Base-by-base conservation (phyloP, 805 yeast genomes). In the Ogataea corticis region DNA sequence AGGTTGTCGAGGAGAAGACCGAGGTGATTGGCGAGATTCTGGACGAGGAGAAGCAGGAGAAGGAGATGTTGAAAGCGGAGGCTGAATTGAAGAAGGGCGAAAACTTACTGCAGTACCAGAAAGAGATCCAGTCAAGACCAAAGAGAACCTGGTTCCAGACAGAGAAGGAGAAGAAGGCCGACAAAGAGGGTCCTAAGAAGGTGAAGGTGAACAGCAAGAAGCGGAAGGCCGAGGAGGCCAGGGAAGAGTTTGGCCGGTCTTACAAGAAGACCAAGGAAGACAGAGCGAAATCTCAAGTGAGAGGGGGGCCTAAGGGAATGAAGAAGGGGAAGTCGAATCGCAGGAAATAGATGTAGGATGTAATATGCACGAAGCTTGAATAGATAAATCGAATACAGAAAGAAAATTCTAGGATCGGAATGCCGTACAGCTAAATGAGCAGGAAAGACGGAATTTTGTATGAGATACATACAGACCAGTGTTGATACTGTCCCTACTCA, bases 121-220 rank as follows among this genome's bases (percentile, higher is more conserved):
- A 78, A 42, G 98, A 94, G 67, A 94, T 94, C 60, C 77, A 80
- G 53, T 72, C 96, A 1, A 79, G 97, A 60, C 98, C 99, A 28
- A 89, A 80, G 67, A 82, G 99, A 70, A 94, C 99, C 0, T 94
- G 99, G 99, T 92, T 94, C 66, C 92, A 88, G 68, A 59, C 73
- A 28, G 82, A 77, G 49, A 67, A 66, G 39, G 83, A 79, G 29
- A 79, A 80, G 67, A 69, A 72, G 67, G 42, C 75, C 61, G 79
- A 76, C 28, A 51, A 46, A 11, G 35, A 54, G 18, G 42, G 38
- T 9, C 69, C 72, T 69, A 82, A 80, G 44, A 78, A 80, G 59
- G 29, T 19, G 31, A 76, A 75, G 56, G 62, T 75, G 18, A 85
- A 83, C 56, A 77, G 85, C 45, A 84, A 82, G 63, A 83, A 83